Percentiles rank a stretch among this genome's conserved stretches.
Evolutionary conservation across 257 asterid species (phyloP).

Genomic region (Solanum bulbocastanum): DNA sequence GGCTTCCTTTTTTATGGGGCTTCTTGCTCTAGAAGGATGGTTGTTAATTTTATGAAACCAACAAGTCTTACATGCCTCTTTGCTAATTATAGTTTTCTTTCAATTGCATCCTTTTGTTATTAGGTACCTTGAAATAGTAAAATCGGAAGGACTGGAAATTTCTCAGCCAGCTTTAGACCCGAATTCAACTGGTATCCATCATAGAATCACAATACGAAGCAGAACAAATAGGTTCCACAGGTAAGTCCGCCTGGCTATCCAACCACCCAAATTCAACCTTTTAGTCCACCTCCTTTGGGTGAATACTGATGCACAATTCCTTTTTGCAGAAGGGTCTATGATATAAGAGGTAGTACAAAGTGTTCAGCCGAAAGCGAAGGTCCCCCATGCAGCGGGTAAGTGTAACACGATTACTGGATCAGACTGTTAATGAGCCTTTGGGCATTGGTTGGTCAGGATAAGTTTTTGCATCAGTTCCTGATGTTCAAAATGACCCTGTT

Average conservation of each 20-base stretch:
- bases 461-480: background rate
- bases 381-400: constrained; percentile 96
- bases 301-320: background rate
- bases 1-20: background rate
- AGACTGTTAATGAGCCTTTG: background rate
- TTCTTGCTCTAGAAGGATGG: background rate
- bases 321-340: constrained; percentile 78
- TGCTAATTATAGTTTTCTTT: background rate
- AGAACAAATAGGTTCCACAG: constrained; percentile 67
- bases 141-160: constrained; percentile 79
- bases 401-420: background rate
- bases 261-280: constrained; percentile 6
- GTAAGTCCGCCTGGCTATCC: constrained; percentile 22
- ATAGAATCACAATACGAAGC: constrained; percentile 74
- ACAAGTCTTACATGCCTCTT: background rate
- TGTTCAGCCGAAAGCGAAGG: constrained; percentile 81
- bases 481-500: background rate
- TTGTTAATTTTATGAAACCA: background rate
- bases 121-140: constrained; percentile 77
- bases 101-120: background rate
- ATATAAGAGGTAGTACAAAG: constrained; percentile 62
- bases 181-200: constrained; percentile 95
- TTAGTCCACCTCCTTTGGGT: constrained; percentile 1
- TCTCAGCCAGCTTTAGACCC: constrained; percentile 99
- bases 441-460: background rate